Base-by-base conservation (phyloP, 169 alveolate genomes). In the Plasmodium berghei region DNA sequence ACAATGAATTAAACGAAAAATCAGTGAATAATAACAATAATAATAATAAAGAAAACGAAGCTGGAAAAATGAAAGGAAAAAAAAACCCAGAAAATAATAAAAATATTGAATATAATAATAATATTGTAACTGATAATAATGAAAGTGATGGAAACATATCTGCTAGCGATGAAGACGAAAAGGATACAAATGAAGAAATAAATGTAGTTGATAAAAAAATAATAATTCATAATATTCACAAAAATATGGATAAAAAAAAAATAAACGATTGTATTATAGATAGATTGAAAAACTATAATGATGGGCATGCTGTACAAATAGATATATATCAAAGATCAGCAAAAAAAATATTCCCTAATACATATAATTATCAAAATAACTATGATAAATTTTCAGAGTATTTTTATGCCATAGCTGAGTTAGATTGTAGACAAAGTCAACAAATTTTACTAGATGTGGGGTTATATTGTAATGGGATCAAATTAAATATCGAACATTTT, bases 241-340 rank as follows among this genome's bases (percentile, higher is more conserved):
- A 83, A 83, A 66, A 6, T 28, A 83, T 83, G 90, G 90, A 83
- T 55, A 83, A 83, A 16, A 83, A 83, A 56, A 83, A 83, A 83
- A 83, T 83, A 9, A 67, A 83, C 26, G 90, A 83, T 46, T 83
- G 90, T 28, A 83, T 83, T 16, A 56, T 83, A 24, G 90, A 83
- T 18, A 40, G 90, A 40, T 61, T 83, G 10, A 83, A 83, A 20
- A 67, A 83, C n/a, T 83, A 83, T 18, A 83, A 83, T 59, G 90
- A 83, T 12, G 90, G 90, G 5, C 90, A 83, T 83, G 90, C 90
- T n/a, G 90, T 83, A 16, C 90, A 83, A 52, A 55, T 83, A 2
- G 90, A 83, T 59, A 83, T 83, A 52, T 64, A 80, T 55, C 85
- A 80, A 59, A 52, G 90, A 26, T 66, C 80, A 16, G 2, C 52